These are phyloP conservation scores for Raffaelea albimanens DNA, from an alignment of 2,329 filamentous ascomycete genomes.

Conservation along the genomic window DNA sequence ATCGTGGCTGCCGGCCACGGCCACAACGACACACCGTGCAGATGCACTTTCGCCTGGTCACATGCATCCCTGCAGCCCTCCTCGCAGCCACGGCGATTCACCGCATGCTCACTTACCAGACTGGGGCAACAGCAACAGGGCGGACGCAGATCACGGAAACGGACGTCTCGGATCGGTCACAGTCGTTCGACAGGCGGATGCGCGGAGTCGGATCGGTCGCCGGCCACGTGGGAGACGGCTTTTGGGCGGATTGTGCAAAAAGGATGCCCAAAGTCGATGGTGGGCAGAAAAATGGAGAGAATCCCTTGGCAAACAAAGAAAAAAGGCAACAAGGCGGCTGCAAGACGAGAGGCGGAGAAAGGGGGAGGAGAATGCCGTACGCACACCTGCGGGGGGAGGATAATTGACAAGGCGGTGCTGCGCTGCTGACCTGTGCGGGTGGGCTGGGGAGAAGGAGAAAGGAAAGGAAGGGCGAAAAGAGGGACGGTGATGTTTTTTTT, in stretches of 20 bases:
- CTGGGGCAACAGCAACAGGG: no score
- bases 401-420: conserved; percentile 32
- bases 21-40: no score
- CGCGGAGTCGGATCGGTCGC: no score
- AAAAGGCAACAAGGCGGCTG: neutral
- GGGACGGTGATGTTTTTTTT: neutral
- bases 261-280: neutral
- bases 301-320: neutral
- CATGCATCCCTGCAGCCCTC: no score
- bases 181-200: no score
- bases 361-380: conserved; percentile 22
- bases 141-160: no score
- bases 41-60: no score
- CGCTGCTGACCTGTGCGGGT: conserved; percentile 21
- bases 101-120: no score
- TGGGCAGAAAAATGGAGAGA: conserved; percentile 1
- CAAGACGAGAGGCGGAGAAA: conserved; percentile 6
- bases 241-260: neutral
- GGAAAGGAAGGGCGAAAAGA: conserved; percentile 4
- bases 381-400: conserved; percentile 25
- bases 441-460: conserved; percentile 10
- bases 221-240: no score
- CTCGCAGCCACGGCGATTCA: no score
- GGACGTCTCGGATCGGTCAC: no score
- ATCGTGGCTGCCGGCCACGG: no score